A percentile compares a stretch with the other conserved stretches of the same genome.
Evolutionary conservation across 345 rosid species (phyloP).

Genomic region (Moricandia arvensis): DNA sequence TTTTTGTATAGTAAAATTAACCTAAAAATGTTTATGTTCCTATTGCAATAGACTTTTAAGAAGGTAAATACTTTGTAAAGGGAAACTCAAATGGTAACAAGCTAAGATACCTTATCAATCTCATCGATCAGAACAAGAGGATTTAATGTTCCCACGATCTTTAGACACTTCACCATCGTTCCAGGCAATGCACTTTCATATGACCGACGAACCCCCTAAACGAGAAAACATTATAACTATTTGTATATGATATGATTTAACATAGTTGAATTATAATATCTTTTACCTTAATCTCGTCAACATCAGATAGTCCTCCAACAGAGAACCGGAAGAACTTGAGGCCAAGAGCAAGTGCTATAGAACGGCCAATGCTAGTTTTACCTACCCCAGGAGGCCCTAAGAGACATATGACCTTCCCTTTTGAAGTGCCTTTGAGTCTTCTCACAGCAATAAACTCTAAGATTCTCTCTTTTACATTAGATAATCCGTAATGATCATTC

Average conservation of each 20-base stretch:
- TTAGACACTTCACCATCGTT: conserved; percentile 92
- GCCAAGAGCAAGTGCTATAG: conserved; percentile 89
- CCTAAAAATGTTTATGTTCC: too few species aligned
- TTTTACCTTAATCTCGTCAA: conserved; percentile 91
- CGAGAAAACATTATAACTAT: background rate
- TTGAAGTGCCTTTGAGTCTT: conserved; percentile 77
- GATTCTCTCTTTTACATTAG: conserved; percentile 89
- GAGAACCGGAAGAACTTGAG: conserved; percentile 85
- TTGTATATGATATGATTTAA: too few species aligned
- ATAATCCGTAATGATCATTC: conserved; percentile 89
- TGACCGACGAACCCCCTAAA: conserved; percentile 83
- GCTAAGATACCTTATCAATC: conserved; percentile 91
- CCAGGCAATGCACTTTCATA: conserved; percentile 88
- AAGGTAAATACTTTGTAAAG: too few species aligned
- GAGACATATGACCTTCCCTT: conserved; percentile 91
- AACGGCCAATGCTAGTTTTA: conserved; percentile 94
- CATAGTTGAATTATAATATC: background rate
- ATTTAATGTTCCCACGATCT: conserved; percentile 84
- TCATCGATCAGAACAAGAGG: conserved; percentile 95
- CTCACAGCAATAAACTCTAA: conserved; percentile 91
- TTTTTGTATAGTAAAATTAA: too few species aligned
- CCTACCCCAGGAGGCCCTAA: conserved; percentile 99
- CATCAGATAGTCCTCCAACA: conserved; percentile 90
- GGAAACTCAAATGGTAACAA: background rate
- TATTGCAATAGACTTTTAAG: too few species aligned